Conservation (phyloP, 768 basidiomycete genomes). For the Calocybe gangraenosa region DNA sequence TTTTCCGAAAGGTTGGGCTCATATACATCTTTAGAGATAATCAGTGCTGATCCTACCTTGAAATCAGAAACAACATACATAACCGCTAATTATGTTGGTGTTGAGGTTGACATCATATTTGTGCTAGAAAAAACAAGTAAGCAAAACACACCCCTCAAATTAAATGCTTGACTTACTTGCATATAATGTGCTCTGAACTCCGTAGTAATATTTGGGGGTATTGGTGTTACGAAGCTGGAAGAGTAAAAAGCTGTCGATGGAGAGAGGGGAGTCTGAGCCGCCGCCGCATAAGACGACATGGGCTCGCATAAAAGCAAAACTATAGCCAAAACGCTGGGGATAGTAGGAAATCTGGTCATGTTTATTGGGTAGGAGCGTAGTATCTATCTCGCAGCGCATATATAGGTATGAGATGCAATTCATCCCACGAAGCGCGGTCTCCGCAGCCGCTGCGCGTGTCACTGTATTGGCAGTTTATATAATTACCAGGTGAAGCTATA, state of each 20-base stretch:
- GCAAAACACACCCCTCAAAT: too few relatives aligned
- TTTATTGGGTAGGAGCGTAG: too few relatives aligned
- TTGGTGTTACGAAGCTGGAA: conserved; percentile 12
- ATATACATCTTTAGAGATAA: conserved; percentile 21
- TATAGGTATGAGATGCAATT: too few relatives aligned
- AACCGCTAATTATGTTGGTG: conserved; percentile 13
- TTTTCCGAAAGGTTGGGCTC: conserved; percentile 22
- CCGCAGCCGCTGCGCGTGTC: too few relatives aligned
- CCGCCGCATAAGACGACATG: background rate
- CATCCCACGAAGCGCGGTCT: too few relatives aligned
- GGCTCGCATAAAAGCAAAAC: background rate
- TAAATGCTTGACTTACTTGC: conserved; percentile 10
- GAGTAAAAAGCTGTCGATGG: conserved; percentile 13
- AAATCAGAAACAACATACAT: conserved; percentile 4
- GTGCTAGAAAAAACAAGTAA: conserved; percentile 5
- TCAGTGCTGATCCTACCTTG: background rate
- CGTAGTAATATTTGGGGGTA: conserved; percentile 14
- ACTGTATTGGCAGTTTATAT: too few relatives aligned
- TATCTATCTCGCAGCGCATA: too few relatives aligned
- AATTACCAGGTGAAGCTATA: too few relatives aligned
- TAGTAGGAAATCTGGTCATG: background rate
- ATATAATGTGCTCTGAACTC: conserved; percentile 18
- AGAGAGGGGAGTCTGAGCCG: conserved; percentile 3
- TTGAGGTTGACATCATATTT: conserved; percentile 15
- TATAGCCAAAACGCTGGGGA: background rate